These are phyloP conservation scores for Gliomastix tumulicola DNA, from an alignment of 2,329 filamentous ascomycete species.

Conservation along the genomic window DNA sequence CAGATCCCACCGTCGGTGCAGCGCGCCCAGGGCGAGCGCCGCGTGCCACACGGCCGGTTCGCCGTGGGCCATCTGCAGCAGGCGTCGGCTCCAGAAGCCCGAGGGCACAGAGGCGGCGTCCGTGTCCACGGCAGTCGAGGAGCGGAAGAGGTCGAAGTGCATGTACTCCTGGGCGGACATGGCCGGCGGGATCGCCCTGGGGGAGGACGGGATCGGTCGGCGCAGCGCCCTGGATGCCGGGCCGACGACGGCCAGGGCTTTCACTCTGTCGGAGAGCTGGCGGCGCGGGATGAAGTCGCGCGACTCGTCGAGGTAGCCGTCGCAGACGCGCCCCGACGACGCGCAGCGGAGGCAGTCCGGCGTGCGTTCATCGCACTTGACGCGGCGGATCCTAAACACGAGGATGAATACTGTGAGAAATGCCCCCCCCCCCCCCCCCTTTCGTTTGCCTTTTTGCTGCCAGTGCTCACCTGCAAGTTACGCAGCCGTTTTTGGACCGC, in stretches of 20 bases:
- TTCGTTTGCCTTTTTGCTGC: too few relatives aligned
- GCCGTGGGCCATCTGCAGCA: constrained; percentile 23
- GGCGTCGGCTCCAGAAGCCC: constrained; percentile 20
- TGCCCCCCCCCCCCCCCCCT: too few relatives aligned
- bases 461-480: too few relatives aligned
- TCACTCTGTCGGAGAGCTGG: too few relatives aligned
- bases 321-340: constrained; percentile 18
- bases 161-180: not conserved
- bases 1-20: constrained; percentile 16
- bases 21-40: constrained; percentile 22
- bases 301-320: too few relatives aligned
- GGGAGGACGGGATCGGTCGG: too few relatives aligned
- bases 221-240: too few relatives aligned
- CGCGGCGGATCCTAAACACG: constrained; percentile 22
- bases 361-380: constrained; percentile 25
- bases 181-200: too few relatives aligned
- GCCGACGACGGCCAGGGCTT: too few relatives aligned
- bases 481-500: too few relatives aligned
- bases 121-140: not conserved
- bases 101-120: constrained; percentile 10
- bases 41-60: constrained; percentile 27
- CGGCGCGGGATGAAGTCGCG: too few relatives aligned
- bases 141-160: not conserved
- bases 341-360: constrained; percentile 18
- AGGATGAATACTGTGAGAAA: too few relatives aligned